Base-by-base conservation (phyloP, 225 moss, liverwort and hornwort genomes). In the Pseudisothecium myosuroides region DNA sequence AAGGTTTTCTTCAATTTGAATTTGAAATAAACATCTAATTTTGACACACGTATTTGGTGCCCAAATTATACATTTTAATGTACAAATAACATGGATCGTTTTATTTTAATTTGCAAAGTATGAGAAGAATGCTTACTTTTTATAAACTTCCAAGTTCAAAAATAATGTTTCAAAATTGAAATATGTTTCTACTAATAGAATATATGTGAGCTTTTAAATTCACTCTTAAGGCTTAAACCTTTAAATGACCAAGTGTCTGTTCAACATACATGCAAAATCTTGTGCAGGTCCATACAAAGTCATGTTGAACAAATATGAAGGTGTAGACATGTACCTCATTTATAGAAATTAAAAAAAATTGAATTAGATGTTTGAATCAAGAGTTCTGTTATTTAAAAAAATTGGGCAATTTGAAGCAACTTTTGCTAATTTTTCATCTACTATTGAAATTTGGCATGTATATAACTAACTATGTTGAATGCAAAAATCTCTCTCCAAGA, bases 211-310 rank as follows among this genome's bases (percentile, higher is more conserved):
- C 1, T 74, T 18, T 74, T 11, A 29, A 47, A 74, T 74, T 29
- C 17, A 29, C 17, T 29, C 6, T 17, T 17, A 45, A 73, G 29
- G 29, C 10, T 73, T 73, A 45, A 73, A 41, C 1, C 1, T 3
- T 9, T 71, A 41, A 24, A 26, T 27, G 28, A 43, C 17, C 1
- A 17, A 43, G 10, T 29, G 6, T 3, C 1, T 0, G 0, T 10
- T 11, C 45, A 73, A 16, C 5, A 1, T 28, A 43, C 0, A n/a
- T 1, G 9, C 17, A 45, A 73, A 45, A 28, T 73, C 17, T 45
- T 6, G 3, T 1, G 10, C 41, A 45, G 28, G 17, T 73, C 28
- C 9, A 45, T 1, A 45, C 0, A 0, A 43, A 10, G 16, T 72
- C 28, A 43, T 72, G 1, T 72, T 27, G 9, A 73, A 73, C 1